Base-by-base conservation (phyloP, 2,329 filamentous ascomycete genomes). In the Phialocephala subalpina region DNA sequence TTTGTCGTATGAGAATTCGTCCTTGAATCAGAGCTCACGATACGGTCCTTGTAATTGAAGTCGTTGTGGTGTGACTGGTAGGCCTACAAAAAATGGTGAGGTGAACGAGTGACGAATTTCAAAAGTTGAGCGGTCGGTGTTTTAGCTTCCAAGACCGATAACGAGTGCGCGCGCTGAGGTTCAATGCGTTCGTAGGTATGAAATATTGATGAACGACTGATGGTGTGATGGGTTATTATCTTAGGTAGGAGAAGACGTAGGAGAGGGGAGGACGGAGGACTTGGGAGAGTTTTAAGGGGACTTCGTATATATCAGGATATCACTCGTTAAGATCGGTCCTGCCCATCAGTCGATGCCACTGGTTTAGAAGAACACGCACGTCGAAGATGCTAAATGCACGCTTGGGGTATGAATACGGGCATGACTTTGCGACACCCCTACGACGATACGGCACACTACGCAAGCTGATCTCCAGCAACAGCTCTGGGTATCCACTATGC, bases 191-290 rank as follows among this genome's bases (percentile, higher is more conserved):
- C 49, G 25, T 53, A n/a, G 45, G 40, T 53, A 59, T 8, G 29
- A 57, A 35, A 27, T 29, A 62, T 53, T 3, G 38, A 47, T 56
- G 64, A 62, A 62, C 53, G 47, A 40, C 57, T 58, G 63, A 65
- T 61, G 59, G 20, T 29, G 53, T 49, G 59, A 62, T 33, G 40
- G 29, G 18, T 52, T 29, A 45, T 62, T 62, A 58, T 42, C 14
- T 42, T 42, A 12, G 38, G 33, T 25, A 56, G 49, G 20, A 33
- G 45, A 49, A 42, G 59, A 56, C n/a, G 29, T 40, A 42, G 45
- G 18, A 25, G 36, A 49, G 42, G 53, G 60, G 22, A 53, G 7
- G 27, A 45, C 38, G n/a, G n/a, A n/a, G n/a, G n/a, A n/a, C n/a
- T n/a, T 27, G 45, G 60, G 53, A 62, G 22, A 29, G 22, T 53